Conservation (phyloP, 305 asterid genomes). For the Plantago coronopus region DNA sequence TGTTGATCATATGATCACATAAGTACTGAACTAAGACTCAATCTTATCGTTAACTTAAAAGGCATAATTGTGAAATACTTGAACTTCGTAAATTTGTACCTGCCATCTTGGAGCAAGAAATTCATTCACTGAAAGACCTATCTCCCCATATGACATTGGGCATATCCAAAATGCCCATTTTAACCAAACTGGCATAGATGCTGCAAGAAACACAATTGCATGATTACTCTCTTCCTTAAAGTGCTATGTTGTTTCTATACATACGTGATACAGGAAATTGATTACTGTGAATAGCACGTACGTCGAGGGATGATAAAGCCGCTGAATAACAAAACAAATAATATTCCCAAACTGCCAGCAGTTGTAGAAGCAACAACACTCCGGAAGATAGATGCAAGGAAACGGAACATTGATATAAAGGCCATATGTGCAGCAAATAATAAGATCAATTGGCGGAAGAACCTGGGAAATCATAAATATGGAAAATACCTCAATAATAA, state of each 20-base stretch:
- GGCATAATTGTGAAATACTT: neutral
- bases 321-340: constrained; percentile 18
- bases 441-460: constrained; percentile 24
- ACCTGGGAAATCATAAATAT: constrained; percentile 6
- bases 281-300: neutral
- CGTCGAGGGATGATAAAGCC: constrained; percentile 24
- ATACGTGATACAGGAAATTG: neutral
- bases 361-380: constrained; percentile 25
- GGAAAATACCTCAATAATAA: neutral
- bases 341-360: constrained; percentile 16
- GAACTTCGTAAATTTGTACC: neutral
- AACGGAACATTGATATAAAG: constrained; percentile 20
- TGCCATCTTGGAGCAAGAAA: constrained; percentile 41
- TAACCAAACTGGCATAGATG: constrained; percentile 29
- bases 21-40: no score
- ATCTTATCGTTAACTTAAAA: no score
- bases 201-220: constrained; percentile 16
- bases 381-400: constrained; percentile 22
- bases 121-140: constrained; percentile 37
- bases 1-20: no score
- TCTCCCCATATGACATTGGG: constrained; percentile 41
- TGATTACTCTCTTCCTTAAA: neutral
- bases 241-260: neutral
- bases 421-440: constrained; percentile 17
- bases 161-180: constrained; percentile 42